Base-by-base conservation (phyloP, 2,329 filamentous ascomycete genomes). In the Aotearoamyces nothofagi region DNA sequence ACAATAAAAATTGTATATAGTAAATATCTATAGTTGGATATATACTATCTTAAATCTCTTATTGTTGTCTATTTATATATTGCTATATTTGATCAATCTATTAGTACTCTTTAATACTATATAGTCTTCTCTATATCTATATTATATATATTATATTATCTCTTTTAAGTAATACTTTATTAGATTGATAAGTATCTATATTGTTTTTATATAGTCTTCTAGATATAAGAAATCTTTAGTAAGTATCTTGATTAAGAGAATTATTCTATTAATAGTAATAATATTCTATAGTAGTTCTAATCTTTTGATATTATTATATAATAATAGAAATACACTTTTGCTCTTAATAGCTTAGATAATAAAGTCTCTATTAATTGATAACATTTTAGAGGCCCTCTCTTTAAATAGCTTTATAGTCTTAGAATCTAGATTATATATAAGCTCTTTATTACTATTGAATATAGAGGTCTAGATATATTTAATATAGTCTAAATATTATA, bases 121-220 rank as follows among this genome's bases (percentile, higher is more conserved):
- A 17, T 46, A 22, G 56, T 55, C 19, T 53, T 46, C 7, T 43
- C 42, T 19, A 54, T 43, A 27, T 55, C 52, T 12, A 47, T 24
- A 1, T 49, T 47, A 12, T 43, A 43, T 7, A 45, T 50, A 29
- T 55, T 51, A 36, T 52, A 56, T 29, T 53, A 52, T 23, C 22
- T 35, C 30, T 35, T 23, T 33, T 11, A 33, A 29, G 11, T 35
- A 25, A 32, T 15, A 30, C 17, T 35, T 11, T 30, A 12, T 33
- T 27, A 11, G 25, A 19, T 35, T 25, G 25, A 35, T 35, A 14
- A 33, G 30, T 12, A 24, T 35, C 26, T 14, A 12, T 14, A 35
- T 27, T 25, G 14, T 24, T 30, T 30, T 29, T 12, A 17, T 10
- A 33, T 16, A 30, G 22, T 37, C 32, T 30, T 37, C 29, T 9